phyloP scores from a whole-genome alignment of 768 basidiomycete genomes.

The Leucogyrophana mollusca region DNA sequence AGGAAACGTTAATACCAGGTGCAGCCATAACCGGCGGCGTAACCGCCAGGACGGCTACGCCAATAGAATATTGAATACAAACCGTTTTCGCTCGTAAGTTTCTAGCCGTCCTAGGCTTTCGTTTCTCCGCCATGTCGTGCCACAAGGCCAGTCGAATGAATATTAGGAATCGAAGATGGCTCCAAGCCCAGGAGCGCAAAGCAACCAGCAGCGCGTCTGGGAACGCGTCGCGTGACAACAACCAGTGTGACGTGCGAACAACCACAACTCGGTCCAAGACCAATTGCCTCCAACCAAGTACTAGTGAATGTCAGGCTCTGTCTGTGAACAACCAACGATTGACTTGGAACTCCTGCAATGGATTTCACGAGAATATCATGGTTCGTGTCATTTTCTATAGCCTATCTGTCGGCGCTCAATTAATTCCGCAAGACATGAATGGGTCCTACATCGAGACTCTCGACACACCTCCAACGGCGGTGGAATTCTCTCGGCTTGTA shows the following conservation, averaged over 20 bases:
- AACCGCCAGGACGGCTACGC: too few species aligned
- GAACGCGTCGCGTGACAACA: constrained; percentile 28
- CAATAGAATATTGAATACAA: background rate
- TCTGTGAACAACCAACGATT: constrained; percentile 10
- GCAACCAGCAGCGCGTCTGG: constrained; percentile 3
- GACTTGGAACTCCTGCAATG: constrained; percentile 24
- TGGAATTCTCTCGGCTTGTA: constrained; percentile 69
- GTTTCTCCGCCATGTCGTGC: constrained; percentile 27
- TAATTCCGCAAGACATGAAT: constrained; percentile 49
- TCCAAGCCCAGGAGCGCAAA: too few species aligned
- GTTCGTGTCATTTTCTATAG: constrained; percentile 12
- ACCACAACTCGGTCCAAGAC: constrained; percentile 3
- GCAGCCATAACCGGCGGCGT: constrained; percentile 7
- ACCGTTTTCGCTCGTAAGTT: constrained; percentile 17
- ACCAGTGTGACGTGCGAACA: constrained; percentile 7
- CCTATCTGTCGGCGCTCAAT: background rate
- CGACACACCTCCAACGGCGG: constrained; percentile 54
- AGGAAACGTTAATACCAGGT: background rate
- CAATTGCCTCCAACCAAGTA: too few species aligned
- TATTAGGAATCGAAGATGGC: background rate
- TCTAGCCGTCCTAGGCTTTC: constrained; percentile 17
- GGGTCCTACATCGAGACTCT: constrained; percentile 50
- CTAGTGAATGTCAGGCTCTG: too few species aligned
- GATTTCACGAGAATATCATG: constrained; percentile 39
- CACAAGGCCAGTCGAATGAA: too few species aligned